Base-by-base conservation (phyloP, 768 basidiomycete genomes). In the Phanerochaete carnosa region DNA sequence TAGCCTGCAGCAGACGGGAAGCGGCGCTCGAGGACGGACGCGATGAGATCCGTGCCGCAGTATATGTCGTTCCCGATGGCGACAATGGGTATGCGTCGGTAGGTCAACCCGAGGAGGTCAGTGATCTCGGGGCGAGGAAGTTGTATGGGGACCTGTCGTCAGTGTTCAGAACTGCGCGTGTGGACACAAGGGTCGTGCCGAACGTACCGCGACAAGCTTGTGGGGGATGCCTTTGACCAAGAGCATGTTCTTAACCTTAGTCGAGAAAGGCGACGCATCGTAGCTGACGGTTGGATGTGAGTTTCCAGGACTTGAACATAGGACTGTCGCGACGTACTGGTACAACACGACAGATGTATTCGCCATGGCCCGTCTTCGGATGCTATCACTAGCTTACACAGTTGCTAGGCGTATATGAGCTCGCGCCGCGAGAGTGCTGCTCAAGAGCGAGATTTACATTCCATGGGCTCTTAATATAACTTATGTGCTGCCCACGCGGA, bases 41-140 rank as follows among this genome's bases (percentile, higher is more conserved):
- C 77, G 53, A 86, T 84, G 63, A 86, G 72, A 57, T 77, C 80
- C 55, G 82, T 84, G 69, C 86, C 84, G 66, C 81, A 83, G 69
- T 84, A 86, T 2, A 86, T 74, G 65, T 86, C 84, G 64, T 80
- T 82, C 15, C 84, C 85, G 46, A 87, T 82, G 9, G 84, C 82
- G 8, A 85, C 76, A 25, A 87, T 74, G 11, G 85, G 84, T 26
- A 88, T 83, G 15, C 82, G 79, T 12, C 86, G 82, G 69, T 87
- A 86, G 26, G 73, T 72, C 12, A 87, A 71, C 2, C 84, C 85
- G 23, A 76, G 75, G 1, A 79, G 67, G 23, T 80, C 78, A 53
- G 82, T 77, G 53, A 87, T 77, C 67, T 83, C 85, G 6, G 84
- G 81, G 15, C 85, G 83, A 35, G 85, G 84, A 7, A 83, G 75